Evolutionary conservation across 2,329 filamentous ascomycete genomes (phyloP).

Genomic region (Tolypocladium ophioglossoides): DNA sequence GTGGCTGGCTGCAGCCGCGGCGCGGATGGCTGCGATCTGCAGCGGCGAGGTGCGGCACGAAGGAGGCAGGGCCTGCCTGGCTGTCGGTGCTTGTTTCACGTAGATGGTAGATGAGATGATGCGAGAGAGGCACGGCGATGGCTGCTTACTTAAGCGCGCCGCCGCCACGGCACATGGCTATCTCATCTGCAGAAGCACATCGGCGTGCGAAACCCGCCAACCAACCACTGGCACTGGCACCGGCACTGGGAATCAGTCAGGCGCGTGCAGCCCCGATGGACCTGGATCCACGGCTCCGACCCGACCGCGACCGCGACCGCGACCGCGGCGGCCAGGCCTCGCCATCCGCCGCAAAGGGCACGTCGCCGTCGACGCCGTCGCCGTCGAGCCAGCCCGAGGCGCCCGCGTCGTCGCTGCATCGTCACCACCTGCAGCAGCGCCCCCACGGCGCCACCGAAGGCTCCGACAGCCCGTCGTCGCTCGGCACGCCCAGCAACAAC

Average conservation of each 20-base stretch:
- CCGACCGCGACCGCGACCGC: too few species aligned
- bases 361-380: not conserved
- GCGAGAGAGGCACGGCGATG: too few species aligned
- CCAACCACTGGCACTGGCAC: not conserved
- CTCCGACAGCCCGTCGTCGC: not conserved
- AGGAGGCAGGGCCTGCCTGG: too few species aligned
- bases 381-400: not conserved
- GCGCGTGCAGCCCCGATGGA: constrained; percentile 15
- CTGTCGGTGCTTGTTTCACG: too few species aligned
- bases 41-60: too few species aligned
- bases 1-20: too few species aligned
- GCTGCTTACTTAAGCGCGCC: too few species aligned
- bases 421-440: not conserved
- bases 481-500: not conserved
- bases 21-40: too few species aligned
- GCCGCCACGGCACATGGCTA: too few species aligned
- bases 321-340: constrained; percentile 12
- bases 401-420: not conserved
- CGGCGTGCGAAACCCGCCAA: too few species aligned
- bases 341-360: not conserved
- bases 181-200: too few species aligned
- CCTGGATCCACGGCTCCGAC: constrained; percentile 20
- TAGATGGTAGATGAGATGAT: too few species aligned
- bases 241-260: not conserved
- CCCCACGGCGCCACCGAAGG: not conserved